Conservation (phyloP, 1,139 yeast species). For the Yamadazyma songkhlaensis region DNA sequence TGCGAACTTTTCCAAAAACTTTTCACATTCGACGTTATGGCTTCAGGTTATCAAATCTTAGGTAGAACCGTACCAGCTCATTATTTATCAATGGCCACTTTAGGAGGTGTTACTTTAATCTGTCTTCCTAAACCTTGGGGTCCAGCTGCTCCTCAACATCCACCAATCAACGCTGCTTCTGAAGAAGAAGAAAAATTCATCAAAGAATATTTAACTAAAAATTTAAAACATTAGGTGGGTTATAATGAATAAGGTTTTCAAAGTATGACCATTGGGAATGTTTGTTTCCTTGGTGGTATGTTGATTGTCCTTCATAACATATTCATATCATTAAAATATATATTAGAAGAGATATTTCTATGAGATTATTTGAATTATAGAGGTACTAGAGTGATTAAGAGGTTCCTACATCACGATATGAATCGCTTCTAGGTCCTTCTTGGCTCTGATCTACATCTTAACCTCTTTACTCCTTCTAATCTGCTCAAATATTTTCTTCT, state of each 20-base stretch:
- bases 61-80: constrained; percentile 79
- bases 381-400: too few species aligned
- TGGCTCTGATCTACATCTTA: too few species aligned
- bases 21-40: constrained; percentile 42
- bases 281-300: too few species aligned
- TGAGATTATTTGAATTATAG: too few species aligned
- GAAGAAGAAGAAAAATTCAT: constrained; percentile 87
- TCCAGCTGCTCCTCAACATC: constrained; percentile 54
- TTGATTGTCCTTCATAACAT: not conserved
- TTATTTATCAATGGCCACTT: constrained; percentile 66
- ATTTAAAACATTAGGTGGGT: constrained; percentile 28
- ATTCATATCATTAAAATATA: too few species aligned
- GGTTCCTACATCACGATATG: too few species aligned
- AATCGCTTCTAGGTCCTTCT: too few species aligned
- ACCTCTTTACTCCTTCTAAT: too few species aligned
- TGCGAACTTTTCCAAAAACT: not conserved
- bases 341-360: too few species aligned
- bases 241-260: not conserved
- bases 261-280: too few species aligned
- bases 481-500: too few species aligned
- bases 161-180: constrained; percentile 71
- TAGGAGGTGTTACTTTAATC: constrained; percentile 56
- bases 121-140: constrained; percentile 75
- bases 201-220: constrained; percentile 41
- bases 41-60: constrained; percentile 73